Conservation (phyloP, 2,329 filamentous ascomycete genomes). For the Rutstroemia sp. region DNA sequence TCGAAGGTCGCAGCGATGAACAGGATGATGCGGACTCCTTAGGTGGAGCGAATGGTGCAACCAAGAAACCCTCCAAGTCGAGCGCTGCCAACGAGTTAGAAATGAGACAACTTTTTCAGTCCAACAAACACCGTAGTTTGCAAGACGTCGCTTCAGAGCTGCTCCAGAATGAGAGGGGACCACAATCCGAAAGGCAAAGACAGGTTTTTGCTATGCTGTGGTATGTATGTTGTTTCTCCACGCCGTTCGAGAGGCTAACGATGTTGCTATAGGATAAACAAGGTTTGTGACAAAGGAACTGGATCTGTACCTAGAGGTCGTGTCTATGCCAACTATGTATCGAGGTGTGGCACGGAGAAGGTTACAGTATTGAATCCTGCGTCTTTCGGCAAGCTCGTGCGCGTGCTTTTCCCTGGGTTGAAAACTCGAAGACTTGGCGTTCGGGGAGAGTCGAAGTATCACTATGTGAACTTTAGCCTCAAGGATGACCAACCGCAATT, state of each 20-base stretch:
- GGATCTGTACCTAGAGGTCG: conserved; percentile 85
- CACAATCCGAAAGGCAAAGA: conserved; percentile 74
- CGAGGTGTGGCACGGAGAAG: conserved; percentile 82
- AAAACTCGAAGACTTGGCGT: conserved; percentile 89
- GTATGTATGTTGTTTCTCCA: conserved; percentile 40
- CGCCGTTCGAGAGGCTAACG: conserved; percentile 7
- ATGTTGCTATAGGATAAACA: conserved; percentile 53
- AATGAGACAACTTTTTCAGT: conserved; percentile 66
- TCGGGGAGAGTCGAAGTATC: conserved; percentile 95
- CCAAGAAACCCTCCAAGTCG: conserved; percentile 54
- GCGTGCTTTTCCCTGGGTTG: conserved; percentile 91
- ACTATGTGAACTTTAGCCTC: conserved; percentile 69
- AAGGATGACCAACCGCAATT: conserved; percentile 41
- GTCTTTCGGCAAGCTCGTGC: conserved; percentile 94
- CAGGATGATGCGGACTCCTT: conserved; percentile 50
- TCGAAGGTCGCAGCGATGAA: conserved; percentile 47
- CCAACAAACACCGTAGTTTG: conserved; percentile 59
- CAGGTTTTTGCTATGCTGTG: conserved; percentile 87
- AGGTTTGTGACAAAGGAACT: conserved; percentile 65
- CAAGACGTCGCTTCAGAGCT: conserved; percentile 69
- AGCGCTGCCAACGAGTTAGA: conserved; percentile 77
- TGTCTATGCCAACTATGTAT: conserved; percentile 93
- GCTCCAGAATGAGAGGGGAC: conserved; percentile 70
- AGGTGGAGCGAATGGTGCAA: conserved; percentile 36
- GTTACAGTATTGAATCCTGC: conserved; percentile 95